Evolutionary conservation across 2,329 filamentous ascomycete genomes (phyloP).

Genomic region (Colletotrichum spaethianum): DNA sequence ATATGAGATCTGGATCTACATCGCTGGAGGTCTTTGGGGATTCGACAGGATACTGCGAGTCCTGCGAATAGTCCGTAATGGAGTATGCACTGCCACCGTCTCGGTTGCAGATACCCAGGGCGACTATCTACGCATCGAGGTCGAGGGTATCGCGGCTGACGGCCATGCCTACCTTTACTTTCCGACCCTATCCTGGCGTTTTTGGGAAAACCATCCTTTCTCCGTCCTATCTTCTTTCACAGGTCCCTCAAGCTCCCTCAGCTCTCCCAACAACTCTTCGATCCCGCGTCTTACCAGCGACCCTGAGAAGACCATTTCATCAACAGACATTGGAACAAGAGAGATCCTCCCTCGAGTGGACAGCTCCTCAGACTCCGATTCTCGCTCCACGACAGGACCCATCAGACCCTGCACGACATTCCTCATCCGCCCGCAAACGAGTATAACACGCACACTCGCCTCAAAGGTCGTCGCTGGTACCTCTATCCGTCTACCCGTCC

Average conservation of each 20-base stretch:
- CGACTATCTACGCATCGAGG: constrained; percentile 51
- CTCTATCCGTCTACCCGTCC: neutral
- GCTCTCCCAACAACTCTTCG: neutral
- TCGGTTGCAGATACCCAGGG: constrained; percentile 46
- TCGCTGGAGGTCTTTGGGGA: constrained; percentile 51
- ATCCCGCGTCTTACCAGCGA: neutral
- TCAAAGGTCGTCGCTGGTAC: neutral
- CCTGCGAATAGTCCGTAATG: constrained; percentile 44
- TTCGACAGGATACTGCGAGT: constrained; percentile 49
- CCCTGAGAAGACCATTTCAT: neutral
- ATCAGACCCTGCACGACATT: neutral
- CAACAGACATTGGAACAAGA: neutral
- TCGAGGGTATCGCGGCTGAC: constrained; percentile 44
- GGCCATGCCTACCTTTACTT: constrained; percentile 54
- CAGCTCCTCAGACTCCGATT: neutral
- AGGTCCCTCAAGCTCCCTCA: neutral
- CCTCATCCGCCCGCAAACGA: constrained; percentile 24
- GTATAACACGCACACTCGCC: constrained; percentile 32
- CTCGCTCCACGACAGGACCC: neutral
- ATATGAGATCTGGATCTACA: constrained; percentile 54
- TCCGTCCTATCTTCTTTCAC: constrained; percentile 44
- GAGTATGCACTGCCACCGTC: constrained; percentile 45
- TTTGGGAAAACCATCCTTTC: constrained; percentile 57
- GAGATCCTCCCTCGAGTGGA: neutral
- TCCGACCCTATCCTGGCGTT: constrained; percentile 51